These are phyloP conservation scores for Trichoderma erinaceum DNA, from an alignment of 495 filamentous ascomycete species.

Conservation along the genomic window DNA sequence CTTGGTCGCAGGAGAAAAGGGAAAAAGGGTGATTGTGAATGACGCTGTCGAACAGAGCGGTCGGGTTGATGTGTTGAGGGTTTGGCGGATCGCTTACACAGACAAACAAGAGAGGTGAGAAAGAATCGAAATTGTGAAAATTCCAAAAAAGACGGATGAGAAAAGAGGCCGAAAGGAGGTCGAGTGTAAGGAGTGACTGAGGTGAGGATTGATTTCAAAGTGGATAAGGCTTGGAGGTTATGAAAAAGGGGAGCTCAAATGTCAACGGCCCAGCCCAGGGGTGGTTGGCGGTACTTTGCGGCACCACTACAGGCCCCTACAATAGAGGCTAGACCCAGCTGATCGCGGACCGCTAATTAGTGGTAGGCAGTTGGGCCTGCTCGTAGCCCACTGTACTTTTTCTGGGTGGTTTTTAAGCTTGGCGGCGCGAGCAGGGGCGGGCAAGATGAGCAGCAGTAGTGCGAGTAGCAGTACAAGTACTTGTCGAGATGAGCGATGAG, in stretches of 20 bases:
- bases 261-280: constrained; percentile 12
- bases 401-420: background rate
- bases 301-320: background rate
- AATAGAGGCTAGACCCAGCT: constrained; percentile 7
- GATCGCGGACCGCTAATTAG: constrained; percentile 13
- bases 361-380: constrained; percentile 1
- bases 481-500: background rate
- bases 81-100: background rate
- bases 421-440: background rate
- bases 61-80: background rate
- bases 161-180: constrained; percentile 5
- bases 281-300: constrained; percentile 7
- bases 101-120: background rate
- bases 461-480: background rate
- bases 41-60: background rate
- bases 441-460: background rate
- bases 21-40: background rate
- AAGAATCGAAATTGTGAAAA: background rate
- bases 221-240: constrained; percentile 11
- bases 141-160: constrained; percentile 9
- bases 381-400: background rate
- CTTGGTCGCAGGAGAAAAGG: background rate
- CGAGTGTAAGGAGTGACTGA: constrained; percentile 18
- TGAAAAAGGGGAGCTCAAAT: constrained; percentile 12
- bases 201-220: constrained; percentile 14